Evolutionary conservation across 2,329 filamentous ascomycete genomes (phyloP).

Genomic region (Rhexocercosporidium sp.): DNA sequence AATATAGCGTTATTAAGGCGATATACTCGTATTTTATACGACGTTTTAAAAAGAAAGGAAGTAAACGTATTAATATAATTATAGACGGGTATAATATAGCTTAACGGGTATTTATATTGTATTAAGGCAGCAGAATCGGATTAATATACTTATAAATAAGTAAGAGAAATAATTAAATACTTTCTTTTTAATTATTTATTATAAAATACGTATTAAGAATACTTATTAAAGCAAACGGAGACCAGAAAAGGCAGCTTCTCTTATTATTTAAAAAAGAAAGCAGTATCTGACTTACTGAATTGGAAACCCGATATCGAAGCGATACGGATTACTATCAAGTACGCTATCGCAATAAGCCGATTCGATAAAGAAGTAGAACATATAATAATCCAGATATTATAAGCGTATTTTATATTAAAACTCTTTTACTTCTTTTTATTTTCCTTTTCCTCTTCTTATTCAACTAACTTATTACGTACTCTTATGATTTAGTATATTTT

Average conservation of each 20-base stretch:
- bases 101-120: too few species aligned
- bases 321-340: background rate
- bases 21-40: slow-evolving; percentile 37
- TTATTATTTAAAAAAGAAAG: background rate
- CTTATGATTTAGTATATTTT: too few species aligned
- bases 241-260: too few species aligned
- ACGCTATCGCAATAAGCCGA: background rate
- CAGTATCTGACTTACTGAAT: background rate
- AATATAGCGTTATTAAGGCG: slow-evolving; percentile 24
- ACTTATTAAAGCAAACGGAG: too few species aligned
- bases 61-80: too few species aligned
- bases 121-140: slow-evolving; percentile 23
- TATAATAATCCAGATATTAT: slow-evolving; percentile 2
- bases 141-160: slow-evolving; percentile 29
- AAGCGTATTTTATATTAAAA: too few species aligned
- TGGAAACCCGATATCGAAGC: background rate
- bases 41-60: slow-evolving; percentile 33
- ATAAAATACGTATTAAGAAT: too few species aligned
- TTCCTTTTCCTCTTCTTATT: too few species aligned
- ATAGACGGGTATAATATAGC: too few species aligned
- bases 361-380: background rate
- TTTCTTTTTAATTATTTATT: background rate
- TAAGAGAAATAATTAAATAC: slow-evolving; percentile 5
- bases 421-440: too few species aligned
- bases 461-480: too few species aligned